phyloP scores from a whole-genome alignment of 192 early-diverging fungal genomes.

The Coemansia sp. region DNA sequence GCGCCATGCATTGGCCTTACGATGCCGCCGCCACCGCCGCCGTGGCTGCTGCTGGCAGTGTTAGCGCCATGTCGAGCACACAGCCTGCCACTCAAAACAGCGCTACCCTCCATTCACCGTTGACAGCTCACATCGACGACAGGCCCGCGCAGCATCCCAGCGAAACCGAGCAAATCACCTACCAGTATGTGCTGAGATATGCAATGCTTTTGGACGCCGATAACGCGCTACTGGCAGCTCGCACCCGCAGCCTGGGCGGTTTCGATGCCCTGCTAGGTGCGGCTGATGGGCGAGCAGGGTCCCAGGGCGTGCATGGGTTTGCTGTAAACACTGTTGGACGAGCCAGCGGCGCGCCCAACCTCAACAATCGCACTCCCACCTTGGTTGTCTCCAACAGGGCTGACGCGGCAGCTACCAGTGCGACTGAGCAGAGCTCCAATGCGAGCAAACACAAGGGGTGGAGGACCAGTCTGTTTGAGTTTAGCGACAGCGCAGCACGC shows the following conservation, averaged over 20 bases:
- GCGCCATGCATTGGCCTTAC: constrained; percentile 14
- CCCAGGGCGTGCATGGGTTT: constrained; percentile 10
- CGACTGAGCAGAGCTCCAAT: background rate
- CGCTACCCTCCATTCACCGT: background rate
- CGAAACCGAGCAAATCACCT: constrained; percentile 32
- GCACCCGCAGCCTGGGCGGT: constrained; percentile 16
- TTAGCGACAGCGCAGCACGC: constrained; percentile 46
- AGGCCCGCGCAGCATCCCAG: background rate
- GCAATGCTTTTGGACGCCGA: constrained; percentile 51
- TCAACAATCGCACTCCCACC: constrained; percentile 51
- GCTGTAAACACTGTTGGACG: constrained; percentile 31
- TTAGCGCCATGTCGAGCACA: background rate
- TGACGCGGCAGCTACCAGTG: background rate
- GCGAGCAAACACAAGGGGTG: constrained; percentile 23
- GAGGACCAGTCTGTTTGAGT: constrained; percentile 32
- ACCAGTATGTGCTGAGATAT: constrained; percentile 53
- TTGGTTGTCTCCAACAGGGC: constrained; percentile 17
- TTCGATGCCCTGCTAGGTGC: background rate
- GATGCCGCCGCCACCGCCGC: background rate
- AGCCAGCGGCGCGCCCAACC: constrained; percentile 40
- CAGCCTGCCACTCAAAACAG: background rate
- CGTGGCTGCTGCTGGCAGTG: background rate
- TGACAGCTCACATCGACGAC: background rate
- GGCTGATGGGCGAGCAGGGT: background rate
- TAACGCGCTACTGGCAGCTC: constrained; percentile 38